A percentile compares a stretch with the other conserved stretches of the same genome.
Conservation (phyloP, 2,329 filamentous ascomycete species). For the Phyllosticta paracitricarpa region DNA sequence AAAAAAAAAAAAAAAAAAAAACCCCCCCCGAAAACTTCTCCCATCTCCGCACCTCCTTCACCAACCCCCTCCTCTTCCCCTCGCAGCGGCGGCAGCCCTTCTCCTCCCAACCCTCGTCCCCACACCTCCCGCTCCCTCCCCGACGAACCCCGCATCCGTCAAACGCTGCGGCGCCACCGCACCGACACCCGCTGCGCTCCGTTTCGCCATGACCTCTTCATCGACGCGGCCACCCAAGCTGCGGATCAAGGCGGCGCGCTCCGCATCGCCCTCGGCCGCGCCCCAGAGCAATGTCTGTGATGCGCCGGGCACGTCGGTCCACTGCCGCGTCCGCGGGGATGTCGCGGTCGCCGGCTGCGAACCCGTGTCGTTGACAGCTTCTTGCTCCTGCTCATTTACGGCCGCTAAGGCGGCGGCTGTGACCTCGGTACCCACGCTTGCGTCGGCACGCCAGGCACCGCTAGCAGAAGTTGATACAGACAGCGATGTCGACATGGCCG, state of each 20-base stretch:
- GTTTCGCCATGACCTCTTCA: constrained; percentile 8
- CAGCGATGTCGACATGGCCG: background rate
- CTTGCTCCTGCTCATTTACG: background rate
- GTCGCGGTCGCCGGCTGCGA: background rate
- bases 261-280: constrained; percentile 24
- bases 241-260: constrained; percentile 26
- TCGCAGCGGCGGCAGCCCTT: constrained; percentile 15
- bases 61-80: background rate
- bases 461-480: background rate
- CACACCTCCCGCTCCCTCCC: background rate
- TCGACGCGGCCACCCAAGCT: constrained; percentile 26
- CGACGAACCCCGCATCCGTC: constrained; percentile 22
- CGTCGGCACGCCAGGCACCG: background rate
- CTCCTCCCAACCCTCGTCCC: constrained; percentile 18
- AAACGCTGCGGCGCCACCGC: constrained; percentile 23
- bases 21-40: no score
- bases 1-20: no score
- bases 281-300: constrained; percentile 29
- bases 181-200: constrained; percentile 4
- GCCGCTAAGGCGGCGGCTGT: background rate
- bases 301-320: constrained; percentile 12
- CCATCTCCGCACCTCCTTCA: background rate
- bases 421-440: background rate
- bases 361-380: no score
- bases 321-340: background rate